A percentile compares a stretch with the other conserved stretches of the same genome.
phyloP scores from a whole-genome alignment of 306 rosid genomes.

The Oxytropis ochrocephala region DNA sequence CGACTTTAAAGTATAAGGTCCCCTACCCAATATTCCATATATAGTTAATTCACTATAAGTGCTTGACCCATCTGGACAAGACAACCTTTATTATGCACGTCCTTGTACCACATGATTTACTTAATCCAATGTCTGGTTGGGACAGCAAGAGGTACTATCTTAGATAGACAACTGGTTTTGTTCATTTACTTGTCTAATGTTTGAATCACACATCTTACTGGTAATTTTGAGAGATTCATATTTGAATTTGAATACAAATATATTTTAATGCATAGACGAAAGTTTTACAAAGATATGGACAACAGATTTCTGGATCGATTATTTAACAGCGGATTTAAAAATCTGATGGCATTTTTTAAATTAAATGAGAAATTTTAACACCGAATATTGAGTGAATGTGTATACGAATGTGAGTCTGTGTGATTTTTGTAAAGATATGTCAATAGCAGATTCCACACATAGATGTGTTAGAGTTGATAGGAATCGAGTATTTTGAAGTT shows the following conservation, averaged over 20 bases:
- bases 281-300: too few relatives aligned
- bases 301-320: too few relatives aligned
- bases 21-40: not conserved
- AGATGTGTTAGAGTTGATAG: too few relatives aligned
- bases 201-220: not conserved
- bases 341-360: too few relatives aligned
- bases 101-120: constrained; percentile 24
- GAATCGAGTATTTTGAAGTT: too few relatives aligned
- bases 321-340: too few relatives aligned
- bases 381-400: too few relatives aligned
- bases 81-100: not conserved
- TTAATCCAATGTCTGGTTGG: constrained; percentile 8
- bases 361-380: too few relatives aligned
- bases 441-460: too few relatives aligned
- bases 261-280: not conserved
- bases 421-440: too few relatives aligned
- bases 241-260: not conserved
- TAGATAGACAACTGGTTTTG: not conserved
- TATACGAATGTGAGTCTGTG: too few relatives aligned
- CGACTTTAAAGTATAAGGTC: constrained; percentile 7
- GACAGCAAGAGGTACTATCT: not conserved
- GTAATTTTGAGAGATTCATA: not conserved
- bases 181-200: not conserved
- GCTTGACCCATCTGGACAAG: constrained; percentile 7
- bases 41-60: not conserved